A percentile compares a stretch with the other conserved stretches of the same genome.
These are phyloP conservation scores for Calcarisporium arbuscula DNA, from an alignment of 2,329 filamentous ascomycete genomes.

Conservation along the genomic window DNA sequence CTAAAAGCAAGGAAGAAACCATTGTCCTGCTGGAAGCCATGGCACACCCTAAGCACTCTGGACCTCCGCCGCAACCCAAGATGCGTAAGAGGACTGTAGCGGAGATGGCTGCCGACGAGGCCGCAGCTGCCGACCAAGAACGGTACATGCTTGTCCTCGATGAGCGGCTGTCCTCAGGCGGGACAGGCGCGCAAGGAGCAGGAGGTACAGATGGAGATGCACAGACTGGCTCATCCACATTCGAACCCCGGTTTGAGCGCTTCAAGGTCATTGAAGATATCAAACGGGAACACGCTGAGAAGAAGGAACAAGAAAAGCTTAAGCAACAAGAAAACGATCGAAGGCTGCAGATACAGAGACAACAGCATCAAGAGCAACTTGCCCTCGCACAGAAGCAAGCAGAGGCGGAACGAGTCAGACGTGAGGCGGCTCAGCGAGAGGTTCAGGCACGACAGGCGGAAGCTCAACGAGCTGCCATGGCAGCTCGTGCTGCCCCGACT, in stretches of 20 bases:
- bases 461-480: constrained; percentile 27
- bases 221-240: constrained; percentile 63
- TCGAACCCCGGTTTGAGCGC: constrained; percentile 80
- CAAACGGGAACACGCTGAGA: constrained; percentile 68
- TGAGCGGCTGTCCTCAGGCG: constrained; percentile 63
- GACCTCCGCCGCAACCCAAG: constrained; percentile 75
- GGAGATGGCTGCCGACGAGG: constrained; percentile 92
- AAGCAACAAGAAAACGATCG: constrained; percentile 56
- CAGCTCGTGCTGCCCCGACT: constrained; percentile 19
- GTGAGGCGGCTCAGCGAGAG: constrained; percentile 28
- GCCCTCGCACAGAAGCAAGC: constrained; percentile 36
- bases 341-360: constrained; percentile 40
- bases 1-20: constrained; percentile 60
- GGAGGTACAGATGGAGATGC: constrained; percentile 64
- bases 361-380: constrained; percentile 36
- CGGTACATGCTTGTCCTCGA: constrained; percentile 90
- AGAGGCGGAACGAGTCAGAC: constrained; percentile 34
- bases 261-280: constrained; percentile 91
- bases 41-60: constrained; percentile 70
- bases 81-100: constrained; percentile 88
- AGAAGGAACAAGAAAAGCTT: constrained; percentile 68
- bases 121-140: constrained; percentile 80
- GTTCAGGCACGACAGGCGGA: constrained; percentile 29
- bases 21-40: constrained; percentile 66
- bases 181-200: constrained; percentile 49